Evolutionary conservation across 2,329 filamentous ascomycete genomes (phyloP).

Genomic region (Colletotrichum phormii): DNA sequence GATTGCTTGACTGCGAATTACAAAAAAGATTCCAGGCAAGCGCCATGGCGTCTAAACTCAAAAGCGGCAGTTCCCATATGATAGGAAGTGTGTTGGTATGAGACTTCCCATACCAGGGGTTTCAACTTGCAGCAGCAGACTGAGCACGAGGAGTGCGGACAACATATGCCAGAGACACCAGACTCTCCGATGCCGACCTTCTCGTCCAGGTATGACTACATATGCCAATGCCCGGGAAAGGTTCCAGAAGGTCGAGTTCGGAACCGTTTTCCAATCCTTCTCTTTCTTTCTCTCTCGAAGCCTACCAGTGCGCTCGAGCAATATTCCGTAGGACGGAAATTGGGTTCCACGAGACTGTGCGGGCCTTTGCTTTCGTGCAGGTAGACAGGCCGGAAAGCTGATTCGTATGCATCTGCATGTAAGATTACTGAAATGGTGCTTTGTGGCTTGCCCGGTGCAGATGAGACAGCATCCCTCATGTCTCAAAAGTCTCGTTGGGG

Average conservation of each 20-base stretch:
- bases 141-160: background rate
- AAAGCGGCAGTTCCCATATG: background rate
- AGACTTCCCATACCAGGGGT: background rate
- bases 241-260: background rate
- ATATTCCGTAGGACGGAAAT: background rate
- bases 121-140: background rate
- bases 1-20: background rate
- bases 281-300: background rate
- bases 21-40: background rate
- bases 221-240: background rate
- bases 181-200: background rate
- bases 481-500: slow-evolving; percentile 2
- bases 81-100: background rate
- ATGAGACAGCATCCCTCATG: slow-evolving; percentile 6
- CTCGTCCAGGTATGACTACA: background rate
- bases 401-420: background rate
- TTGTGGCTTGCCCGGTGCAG: slow-evolving; percentile 8
- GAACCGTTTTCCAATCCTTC: background rate
- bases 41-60: background rate
- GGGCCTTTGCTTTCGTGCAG: background rate
- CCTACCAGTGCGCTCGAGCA: background rate
- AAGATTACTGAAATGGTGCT: background rate
- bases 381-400: background rate
- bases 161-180: background rate
- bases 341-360: background rate